These are phyloP conservation scores for Penicillium sumatraense DNA, from an alignment of 2,329 filamentous ascomycete genomes.

Conservation along the genomic window DNA sequence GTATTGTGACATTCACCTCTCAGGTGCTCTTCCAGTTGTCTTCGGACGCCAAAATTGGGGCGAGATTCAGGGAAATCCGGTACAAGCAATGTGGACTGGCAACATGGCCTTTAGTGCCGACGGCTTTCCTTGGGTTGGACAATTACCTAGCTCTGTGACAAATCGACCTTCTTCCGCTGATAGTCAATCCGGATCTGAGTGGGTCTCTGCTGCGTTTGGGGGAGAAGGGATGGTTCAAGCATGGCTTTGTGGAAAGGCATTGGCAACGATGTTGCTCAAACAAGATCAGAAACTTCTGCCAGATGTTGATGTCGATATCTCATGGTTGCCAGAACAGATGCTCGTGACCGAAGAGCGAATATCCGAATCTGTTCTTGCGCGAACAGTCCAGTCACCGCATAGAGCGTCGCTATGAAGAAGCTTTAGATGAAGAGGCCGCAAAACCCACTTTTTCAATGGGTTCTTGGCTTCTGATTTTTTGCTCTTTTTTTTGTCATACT, in stretches of 20 bases:
- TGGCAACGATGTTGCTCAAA: conserved; percentile 30
- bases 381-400: not conserved
- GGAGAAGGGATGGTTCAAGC: conserved; percentile 40
- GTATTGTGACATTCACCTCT: conserved; percentile 32
- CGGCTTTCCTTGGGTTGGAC: conserved; percentile 58
- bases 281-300: conserved; percentile 15
- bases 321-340: conserved; percentile 37
- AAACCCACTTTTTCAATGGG: not conserved
- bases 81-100: conserved; percentile 37
- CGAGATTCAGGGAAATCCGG: conserved; percentile 16
- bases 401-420: conserved; percentile 13
- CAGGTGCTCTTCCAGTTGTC: conserved; percentile 28
- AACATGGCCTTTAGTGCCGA: conserved; percentile 59
- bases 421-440: no score
- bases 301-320: conserved; percentile 16
- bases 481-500: not conserved
- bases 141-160: conserved; percentile 24
- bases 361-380: conserved; percentile 16
- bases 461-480: not conserved
- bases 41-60: conserved; percentile 33
- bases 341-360: conserved; percentile 32
- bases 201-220: conserved; percentile 34
- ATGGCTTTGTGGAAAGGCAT: conserved; percentile 35
- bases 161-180: not conserved
- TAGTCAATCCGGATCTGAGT: conserved; percentile 23